These are phyloP conservation scores for Rhodotorula sp. DNA, from an alignment of 1,284 basidiomycete species.

Conservation along the genomic window DNA sequence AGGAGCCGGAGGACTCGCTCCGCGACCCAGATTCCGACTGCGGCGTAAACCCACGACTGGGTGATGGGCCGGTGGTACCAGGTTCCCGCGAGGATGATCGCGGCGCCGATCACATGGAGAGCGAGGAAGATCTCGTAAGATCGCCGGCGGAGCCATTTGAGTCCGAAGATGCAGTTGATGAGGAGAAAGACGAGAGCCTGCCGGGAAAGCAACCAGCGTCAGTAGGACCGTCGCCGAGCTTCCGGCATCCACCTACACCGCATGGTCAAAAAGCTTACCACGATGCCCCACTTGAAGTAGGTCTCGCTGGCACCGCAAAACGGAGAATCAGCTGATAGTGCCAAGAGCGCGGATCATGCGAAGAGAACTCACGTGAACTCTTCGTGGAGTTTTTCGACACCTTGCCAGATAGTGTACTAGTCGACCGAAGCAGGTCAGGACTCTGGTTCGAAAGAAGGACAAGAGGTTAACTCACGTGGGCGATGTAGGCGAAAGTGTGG, in stretches of 20 bases:
- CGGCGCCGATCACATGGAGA: slow-evolving; percentile 32
- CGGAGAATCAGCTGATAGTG: no score
- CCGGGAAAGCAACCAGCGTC: background rate
- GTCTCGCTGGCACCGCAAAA: slow-evolving; percentile 5
- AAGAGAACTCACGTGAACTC: slow-evolving; percentile 13
- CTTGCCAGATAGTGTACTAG: slow-evolving; percentile 11
- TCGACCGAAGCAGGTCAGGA: background rate
- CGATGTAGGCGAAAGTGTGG: slow-evolving; percentile 27
- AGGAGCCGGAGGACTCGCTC: slow-evolving; percentile 26
- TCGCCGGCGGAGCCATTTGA: slow-evolving; percentile 16
- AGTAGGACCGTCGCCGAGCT: no score
- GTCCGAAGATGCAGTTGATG: slow-evolving; percentile 5
- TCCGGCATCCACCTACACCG: background rate
- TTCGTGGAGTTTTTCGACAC: slow-evolving; percentile 7
- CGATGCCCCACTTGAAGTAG: slow-evolving; percentile 33
- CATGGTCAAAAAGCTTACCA: background rate
- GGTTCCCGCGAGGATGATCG: slow-evolving; percentile 25
- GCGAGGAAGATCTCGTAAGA: slow-evolving; percentile 32
- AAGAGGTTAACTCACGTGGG: slow-evolving; percentile 5
- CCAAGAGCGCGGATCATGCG: no score
- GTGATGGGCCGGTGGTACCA: slow-evolving; percentile 35
- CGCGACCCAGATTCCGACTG: slow-evolving; percentile 28
- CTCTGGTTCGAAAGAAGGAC: background rate
- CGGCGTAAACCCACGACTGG: slow-evolving; percentile 24
- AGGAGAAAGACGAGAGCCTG: slow-evolving; percentile 27